Evolutionary conservation across 768 basidiomycete genomes (phyloP).

Genomic region (Podaxis carcinomalis): DNA sequence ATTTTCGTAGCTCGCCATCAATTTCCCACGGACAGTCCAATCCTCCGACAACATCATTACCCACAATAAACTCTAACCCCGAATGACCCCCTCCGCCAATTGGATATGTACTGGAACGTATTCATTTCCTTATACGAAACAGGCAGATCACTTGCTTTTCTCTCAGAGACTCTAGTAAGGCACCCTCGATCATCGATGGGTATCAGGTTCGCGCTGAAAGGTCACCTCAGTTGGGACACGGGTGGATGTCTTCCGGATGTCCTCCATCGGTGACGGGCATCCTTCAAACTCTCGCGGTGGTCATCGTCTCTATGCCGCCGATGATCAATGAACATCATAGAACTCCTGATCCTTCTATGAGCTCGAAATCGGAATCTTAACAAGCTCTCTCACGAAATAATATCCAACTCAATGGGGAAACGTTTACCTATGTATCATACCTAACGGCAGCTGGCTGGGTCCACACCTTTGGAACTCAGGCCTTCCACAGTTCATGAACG

Average conservation of each 20-base stretch:
- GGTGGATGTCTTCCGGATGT: background rate
- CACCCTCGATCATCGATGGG: background rate
- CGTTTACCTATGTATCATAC: slow-evolving; percentile 2
- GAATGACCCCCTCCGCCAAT: background rate
- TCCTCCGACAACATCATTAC: background rate
- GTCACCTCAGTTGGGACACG: background rate
- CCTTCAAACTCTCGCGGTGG: background rate
- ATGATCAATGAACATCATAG: slow-evolving; percentile 3
- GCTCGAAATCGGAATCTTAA: background rate
- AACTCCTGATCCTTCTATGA: slow-evolving; percentile 1
- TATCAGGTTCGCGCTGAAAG: background rate
- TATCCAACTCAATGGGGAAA: slow-evolving; percentile 6
- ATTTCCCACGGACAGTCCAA: slow-evolving; percentile 5
- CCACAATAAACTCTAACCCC: background rate
- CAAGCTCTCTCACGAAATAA: slow-evolving; percentile 2
- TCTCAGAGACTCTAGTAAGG: background rate
- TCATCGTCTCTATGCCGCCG: background rate
- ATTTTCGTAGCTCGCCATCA: slow-evolving; percentile 9
- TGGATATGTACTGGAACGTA: background rate
- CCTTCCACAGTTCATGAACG: background rate
- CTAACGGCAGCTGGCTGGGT: background rate
- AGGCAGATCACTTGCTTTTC: background rate
- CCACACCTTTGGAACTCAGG: background rate
- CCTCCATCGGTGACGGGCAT: background rate
- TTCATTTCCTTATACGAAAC: background rate